These are phyloP conservation scores for Russula dissimulans DNA, from an alignment of 768 basidiomycete genomes.

Conservation along the genomic window DNA sequence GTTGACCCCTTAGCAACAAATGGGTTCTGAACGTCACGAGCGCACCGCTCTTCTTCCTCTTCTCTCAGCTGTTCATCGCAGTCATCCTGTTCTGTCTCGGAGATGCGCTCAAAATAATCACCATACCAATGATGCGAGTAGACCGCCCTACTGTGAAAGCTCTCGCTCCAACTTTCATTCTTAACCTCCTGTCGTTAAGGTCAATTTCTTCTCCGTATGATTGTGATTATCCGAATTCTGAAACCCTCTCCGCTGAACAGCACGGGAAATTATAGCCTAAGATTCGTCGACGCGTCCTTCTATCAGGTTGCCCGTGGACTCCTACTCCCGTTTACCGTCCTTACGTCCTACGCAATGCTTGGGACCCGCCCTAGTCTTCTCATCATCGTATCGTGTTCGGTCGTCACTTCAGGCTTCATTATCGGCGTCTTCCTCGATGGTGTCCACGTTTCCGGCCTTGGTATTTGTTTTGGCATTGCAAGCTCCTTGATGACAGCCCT, in stretches of 20 bases:
- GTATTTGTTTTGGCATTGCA: constrained; percentile 72
- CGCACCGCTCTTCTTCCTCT: constrained; percentile 81
- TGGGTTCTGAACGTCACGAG: constrained; percentile 75
- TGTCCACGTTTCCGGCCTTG: constrained; percentile 46
- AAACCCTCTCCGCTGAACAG: constrained; percentile 29
- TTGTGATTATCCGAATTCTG: not conserved
- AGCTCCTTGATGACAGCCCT: constrained; percentile 81
- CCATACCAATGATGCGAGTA: constrained; percentile 49
- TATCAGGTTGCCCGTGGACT: constrained; percentile 94
- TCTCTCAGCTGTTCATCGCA: constrained; percentile 72
- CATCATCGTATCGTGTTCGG: constrained; percentile 62
- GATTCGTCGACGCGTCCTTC: constrained; percentile 92
- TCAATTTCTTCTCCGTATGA: constrained; percentile 23
- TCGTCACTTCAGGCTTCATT: constrained; percentile 92
- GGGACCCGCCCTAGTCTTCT: constrained; percentile 64
- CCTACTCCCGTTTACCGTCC: constrained; percentile 88
- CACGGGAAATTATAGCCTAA: constrained; percentile 83
- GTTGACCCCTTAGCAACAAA: constrained; percentile 56
- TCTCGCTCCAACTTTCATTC: constrained; percentile 59
- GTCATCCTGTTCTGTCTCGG: constrained; percentile 63
- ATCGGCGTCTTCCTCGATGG: constrained; percentile 77
- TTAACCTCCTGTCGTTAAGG: constrained; percentile 83
- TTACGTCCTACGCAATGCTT: constrained; percentile 74
- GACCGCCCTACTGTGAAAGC: constrained; percentile 60
- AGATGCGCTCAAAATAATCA: constrained; percentile 53